Percentiles rank a stretch among this genome's conserved stretches.
Conservation (phyloP, 179 eudicot genomes). For the Silene noctiflora region DNA sequence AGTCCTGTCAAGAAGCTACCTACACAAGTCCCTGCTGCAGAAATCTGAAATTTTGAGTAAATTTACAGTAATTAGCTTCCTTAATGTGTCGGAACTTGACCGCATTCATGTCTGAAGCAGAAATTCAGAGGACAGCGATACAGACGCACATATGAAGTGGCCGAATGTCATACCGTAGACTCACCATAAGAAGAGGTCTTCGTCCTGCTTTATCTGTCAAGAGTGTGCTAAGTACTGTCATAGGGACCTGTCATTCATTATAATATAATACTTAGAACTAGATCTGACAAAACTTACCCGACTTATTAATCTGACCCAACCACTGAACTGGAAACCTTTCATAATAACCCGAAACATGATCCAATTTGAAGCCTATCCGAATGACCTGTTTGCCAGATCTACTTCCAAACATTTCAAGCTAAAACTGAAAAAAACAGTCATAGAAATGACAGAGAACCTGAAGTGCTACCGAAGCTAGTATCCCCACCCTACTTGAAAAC, state of each 20-base stretch:
- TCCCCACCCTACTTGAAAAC: constrained; percentile 67
- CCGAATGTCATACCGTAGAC: neutral
- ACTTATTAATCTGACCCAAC: no score
- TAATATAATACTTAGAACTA: neutral
- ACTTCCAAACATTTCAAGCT: no score
- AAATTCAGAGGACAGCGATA: no score
- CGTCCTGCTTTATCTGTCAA: constrained; percentile 77
- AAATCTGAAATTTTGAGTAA: constrained; percentile 39
- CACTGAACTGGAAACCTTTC: no score
- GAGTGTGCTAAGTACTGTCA: constrained; percentile 55
- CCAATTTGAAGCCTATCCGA: no score
- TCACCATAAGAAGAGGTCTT: constrained; percentile 66
- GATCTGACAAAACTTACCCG: neutral
- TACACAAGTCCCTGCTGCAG: constrained; percentile 74
- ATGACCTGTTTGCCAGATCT: no score
- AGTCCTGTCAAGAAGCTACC: constrained; percentile 55
- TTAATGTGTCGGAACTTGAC: neutral
- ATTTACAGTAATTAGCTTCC: neutral
- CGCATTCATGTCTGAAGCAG: neutral
- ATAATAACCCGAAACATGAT: no score
- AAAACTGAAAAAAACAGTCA: neutral
- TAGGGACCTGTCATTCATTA: constrained; percentile 50
- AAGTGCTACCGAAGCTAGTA: constrained; percentile 60
- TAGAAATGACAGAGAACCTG: constrained; percentile 44
- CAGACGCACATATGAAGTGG: neutral